Evolutionary conservation across 108 stramenopile species (phyloP).

Genomic region (Parietichytrium sp.): DNA sequence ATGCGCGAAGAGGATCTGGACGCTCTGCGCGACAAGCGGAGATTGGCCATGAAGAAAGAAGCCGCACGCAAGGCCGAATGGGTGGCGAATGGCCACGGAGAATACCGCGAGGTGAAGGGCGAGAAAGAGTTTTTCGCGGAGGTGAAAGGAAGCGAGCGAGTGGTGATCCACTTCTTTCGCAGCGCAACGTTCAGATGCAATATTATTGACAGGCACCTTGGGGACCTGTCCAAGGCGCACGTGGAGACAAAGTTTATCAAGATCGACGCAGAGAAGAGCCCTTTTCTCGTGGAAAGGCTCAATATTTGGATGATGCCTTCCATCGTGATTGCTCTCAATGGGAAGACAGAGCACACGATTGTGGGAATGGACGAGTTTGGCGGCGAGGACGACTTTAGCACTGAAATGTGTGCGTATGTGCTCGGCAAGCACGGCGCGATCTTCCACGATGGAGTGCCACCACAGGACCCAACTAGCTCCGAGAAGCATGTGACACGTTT

Average conservation of each 20-base stretch:
- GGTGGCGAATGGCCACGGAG: conserved; percentile 78
- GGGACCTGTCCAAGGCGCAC: conserved; percentile 77
- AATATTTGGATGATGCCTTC: conserved; percentile 94
- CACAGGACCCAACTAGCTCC: conserved; percentile 43
- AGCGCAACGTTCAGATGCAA: conserved; percentile 84
- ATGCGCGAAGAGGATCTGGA: conserved; percentile 78
- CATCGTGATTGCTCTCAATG: conserved; percentile 82
- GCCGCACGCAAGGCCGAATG: conserved; percentile 67
- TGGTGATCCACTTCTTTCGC: conserved; percentile 95
- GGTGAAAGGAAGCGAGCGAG: conserved; percentile 70
- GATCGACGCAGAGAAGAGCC: conserved; percentile 91
- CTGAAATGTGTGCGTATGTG: conserved; percentile 75
- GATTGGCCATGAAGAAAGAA: conserved; percentile 72
- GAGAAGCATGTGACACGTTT: conserved; percentile 21
- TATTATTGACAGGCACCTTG: conserved; percentile 83
- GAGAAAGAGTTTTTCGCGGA: conserved; percentile 85
- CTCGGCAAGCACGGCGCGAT: conserved; percentile 67
- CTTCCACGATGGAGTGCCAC: conserved; percentile 60
- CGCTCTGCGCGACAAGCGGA: conserved; percentile 71
- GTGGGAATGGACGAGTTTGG: conserved; percentile 96
- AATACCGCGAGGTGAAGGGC: conserved; percentile 73
- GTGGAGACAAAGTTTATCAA: conserved; percentile 91
- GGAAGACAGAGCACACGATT: conserved; percentile 86
- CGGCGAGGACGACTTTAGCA: conserved; percentile 81
- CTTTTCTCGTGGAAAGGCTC: conserved; percentile 87